Percentiles rank a stretch among this genome's conserved stretches.
Conservation (phyloP, 345 rosid genomes). For the Eucalyptus sp. region DNA sequence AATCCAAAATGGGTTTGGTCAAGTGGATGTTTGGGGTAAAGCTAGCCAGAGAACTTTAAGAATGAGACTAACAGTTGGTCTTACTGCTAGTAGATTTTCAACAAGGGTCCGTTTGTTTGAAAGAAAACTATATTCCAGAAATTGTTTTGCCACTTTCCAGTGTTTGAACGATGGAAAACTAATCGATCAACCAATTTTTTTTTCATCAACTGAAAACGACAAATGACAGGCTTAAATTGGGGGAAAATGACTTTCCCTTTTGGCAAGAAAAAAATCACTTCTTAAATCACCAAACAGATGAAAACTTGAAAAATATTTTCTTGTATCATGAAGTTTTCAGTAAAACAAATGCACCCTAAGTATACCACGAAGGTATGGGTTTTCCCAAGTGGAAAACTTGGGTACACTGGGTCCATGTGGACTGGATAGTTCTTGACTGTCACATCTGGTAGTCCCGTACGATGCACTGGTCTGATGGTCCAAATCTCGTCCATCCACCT, state of each 20-base stretch:
- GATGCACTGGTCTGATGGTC: not conserved
- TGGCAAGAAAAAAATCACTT: not conserved
- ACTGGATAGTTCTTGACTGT: not conserved
- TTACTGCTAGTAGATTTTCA: not conserved
- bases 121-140: not conserved
- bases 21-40: not conserved
- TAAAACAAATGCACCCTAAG: not conserved
- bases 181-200: not conserved
- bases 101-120: not conserved
- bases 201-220: not conserved
- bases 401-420: not conserved
- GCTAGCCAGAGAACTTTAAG: not conserved
- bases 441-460: not conserved
- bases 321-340: not conserved
- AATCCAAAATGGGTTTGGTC: not conserved
- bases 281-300: not conserved
- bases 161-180: not conserved
- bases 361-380: not conserved
- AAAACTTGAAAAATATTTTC: not conserved
- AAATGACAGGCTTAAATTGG: not conserved
- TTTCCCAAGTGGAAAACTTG: not conserved
- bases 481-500: not conserved
- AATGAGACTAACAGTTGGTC: not conserved
- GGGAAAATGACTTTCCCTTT: not conserved
- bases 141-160: not conserved